Evolutionary conservation across 163 green algal genomes (phyloP), one percentile per base, ranked within the genome.

Genomic region (Trebouxia gelatinosa): DNA sequence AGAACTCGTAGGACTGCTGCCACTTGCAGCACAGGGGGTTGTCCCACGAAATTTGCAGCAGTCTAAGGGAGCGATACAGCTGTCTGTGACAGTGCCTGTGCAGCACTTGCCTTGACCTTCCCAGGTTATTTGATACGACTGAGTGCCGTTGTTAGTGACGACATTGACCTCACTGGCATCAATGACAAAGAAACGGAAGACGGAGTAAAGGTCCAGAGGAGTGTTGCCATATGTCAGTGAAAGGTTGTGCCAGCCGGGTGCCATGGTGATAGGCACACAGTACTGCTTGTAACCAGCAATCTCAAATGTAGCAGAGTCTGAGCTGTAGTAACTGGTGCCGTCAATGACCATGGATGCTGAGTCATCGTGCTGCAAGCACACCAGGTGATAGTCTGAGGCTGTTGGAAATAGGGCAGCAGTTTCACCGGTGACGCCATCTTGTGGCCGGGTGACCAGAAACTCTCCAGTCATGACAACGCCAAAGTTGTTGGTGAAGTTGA

Each of bases 351-450:
- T 80, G 23, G 71, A 67, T n/a, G 68, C 80, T 32, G 74, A 78
- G 66, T 78, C 80, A 54, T 84, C 80, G 31, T 84, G 80, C 58
- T 84, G 80, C 54, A 84, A 34, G 61, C 80, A 84, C 21, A 84
- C 66, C 66, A 84, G 65, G 34, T 84, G 80, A 57, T 84, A 84
- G 48, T 84, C 80, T 31, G 80, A 84, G 19, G 75, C 80, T 34
- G 74, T 78, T 0, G 80, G 74, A n/a, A 81, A 84, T 9, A 84
- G 35, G 16, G 46, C 74, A 32, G 74, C 23, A n/a, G 74, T 81
- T 57, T 84, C 80, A 17, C 80, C 80, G 16, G 46, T 66, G 23
- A 84, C 79, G 37, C 80, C 80, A 11, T 74, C 74, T 29, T 70
- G 65, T 0, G 80, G 80, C 19, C 80, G 80, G 23, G 57, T 37